Percentiles rank a stretch among this genome's conserved stretches.
Conservation (phyloP, 2,329 filamentous ascomycete genomes). For the Cytospora chrysosperma region DNA sequence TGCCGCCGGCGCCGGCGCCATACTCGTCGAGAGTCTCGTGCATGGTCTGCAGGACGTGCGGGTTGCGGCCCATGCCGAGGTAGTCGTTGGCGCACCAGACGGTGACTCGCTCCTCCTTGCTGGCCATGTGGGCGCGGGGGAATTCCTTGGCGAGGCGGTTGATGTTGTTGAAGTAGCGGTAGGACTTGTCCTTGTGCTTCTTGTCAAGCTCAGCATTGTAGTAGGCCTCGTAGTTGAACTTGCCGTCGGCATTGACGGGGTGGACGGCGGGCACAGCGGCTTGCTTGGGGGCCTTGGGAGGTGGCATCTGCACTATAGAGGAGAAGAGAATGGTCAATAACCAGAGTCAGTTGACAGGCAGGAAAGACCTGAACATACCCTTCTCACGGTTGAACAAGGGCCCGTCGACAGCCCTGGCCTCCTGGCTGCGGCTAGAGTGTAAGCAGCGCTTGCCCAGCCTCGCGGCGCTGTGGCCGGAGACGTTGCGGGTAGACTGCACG, state of each 20-base stretch:
- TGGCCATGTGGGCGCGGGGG: conserved; percentile 87
- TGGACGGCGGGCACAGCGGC: conserved; percentile 30
- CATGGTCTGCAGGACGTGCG: conserved; percentile 84
- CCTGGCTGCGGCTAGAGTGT: conserved; percentile 76
- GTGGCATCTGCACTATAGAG: conserved; percentile 16
- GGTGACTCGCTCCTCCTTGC: conserved; percentile 80
- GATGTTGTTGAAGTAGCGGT: conserved; percentile 99
- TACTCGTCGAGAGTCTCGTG: conserved; percentile 93
- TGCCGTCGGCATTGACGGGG: conserved; percentile 41
- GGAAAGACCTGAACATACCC: conserved; percentile 39
- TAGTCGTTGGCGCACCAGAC: conserved; percentile 99
- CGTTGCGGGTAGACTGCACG: conserved; percentile 61
- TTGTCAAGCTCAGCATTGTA: conserved; percentile 89
- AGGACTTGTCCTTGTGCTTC: conserved; percentile 99
- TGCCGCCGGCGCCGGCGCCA: conserved; percentile 91
- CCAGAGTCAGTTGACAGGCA: neutral
- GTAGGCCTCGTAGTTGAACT: conserved; percentile 89
- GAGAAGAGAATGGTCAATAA: conserved; percentile 19
- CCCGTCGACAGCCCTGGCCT: conserved; percentile 74
- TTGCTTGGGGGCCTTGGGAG: conserved; percentile 34
- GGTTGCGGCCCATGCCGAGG: conserved; percentile 93
- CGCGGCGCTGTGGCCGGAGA: conserved; percentile 33
- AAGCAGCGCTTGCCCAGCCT: conserved; percentile 62
- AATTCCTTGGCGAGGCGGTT: conserved; percentile 97
- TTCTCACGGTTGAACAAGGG: conserved; percentile 50